phyloP scores from a whole-genome alignment of 108 stramenopile genomes.

The Nitzschia palea region DNA sequence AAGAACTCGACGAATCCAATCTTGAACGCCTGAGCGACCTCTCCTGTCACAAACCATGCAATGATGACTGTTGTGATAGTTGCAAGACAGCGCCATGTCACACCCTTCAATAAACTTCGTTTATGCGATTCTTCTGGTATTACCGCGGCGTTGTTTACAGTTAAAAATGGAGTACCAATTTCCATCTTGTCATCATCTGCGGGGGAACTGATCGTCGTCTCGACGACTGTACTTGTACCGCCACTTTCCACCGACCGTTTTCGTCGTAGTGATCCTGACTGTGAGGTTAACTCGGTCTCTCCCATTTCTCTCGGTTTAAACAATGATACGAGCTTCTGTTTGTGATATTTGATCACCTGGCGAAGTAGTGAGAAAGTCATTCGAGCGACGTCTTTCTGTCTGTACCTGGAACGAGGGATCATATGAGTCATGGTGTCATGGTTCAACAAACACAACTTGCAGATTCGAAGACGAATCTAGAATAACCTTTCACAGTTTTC shows the following conservation, averaged over 20 bases:
- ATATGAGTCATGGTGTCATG: too few species aligned
- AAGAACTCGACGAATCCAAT: slow-evolving; percentile 52
- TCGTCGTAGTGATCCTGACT: neutral
- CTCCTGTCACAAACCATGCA: slow-evolving; percentile 39
- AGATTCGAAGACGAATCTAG: too few species aligned
- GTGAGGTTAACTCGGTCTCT: too few species aligned
- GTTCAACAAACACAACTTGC: too few species aligned
- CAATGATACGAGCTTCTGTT: too few species aligned
- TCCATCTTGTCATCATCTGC: neutral
- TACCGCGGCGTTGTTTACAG: neutral
- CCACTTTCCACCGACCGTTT: neutral
- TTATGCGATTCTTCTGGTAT: slow-evolving; percentile 36
- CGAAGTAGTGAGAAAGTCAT: too few species aligned
- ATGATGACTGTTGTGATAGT: slow-evolving; percentile 39
- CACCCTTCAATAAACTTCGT: slow-evolving; percentile 44
- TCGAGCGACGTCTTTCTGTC: too few species aligned
- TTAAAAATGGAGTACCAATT: neutral
- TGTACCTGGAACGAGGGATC: too few species aligned
- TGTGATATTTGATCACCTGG: too few species aligned
- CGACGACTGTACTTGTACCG: neutral
- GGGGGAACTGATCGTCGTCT: too few species aligned
- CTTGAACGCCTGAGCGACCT: slow-evolving; percentile 35
- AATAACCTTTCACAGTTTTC: too few species aligned
- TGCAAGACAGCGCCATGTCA: slow-evolving; percentile 43
- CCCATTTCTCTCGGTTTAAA: too few species aligned